Conservation (phyloP, 768 basidiomycete species). For the Amanita molliuscula region DNA sequence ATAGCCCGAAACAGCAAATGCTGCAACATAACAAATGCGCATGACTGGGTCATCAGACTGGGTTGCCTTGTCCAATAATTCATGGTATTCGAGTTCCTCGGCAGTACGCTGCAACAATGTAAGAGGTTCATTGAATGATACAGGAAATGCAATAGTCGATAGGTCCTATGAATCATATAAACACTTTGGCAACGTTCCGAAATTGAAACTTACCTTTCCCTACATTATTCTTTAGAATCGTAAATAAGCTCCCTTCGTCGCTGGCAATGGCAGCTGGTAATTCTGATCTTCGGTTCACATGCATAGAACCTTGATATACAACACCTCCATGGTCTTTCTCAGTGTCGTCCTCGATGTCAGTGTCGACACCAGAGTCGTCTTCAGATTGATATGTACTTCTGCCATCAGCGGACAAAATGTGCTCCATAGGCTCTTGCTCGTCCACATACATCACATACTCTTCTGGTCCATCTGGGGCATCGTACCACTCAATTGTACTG, state of each 20-base stretch:
- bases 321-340: conserved; percentile 6
- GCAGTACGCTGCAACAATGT: conserved; percentile 74
- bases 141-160: conserved; percentile 76
- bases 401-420: conserved; percentile 24
- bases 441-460: conserved; percentile 58
- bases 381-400: conserved; percentile 25
- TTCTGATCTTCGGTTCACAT: conserved; percentile 39
- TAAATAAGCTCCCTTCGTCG: conserved; percentile 77
- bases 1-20: conserved; percentile 80
- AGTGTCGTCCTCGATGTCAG: conserved; percentile 35
- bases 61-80: conserved; percentile 59
- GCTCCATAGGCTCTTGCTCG: conserved; percentile 25
- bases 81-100: conserved; percentile 75
- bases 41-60: conserved; percentile 46
- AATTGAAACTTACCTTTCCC: conserved; percentile 49
- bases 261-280: conserved; percentile 51
- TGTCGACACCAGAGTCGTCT: conserved; percentile 43
- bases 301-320: conserved; percentile 11
- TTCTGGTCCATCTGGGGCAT: conserved; percentile 57
- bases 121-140: conserved; percentile 84
- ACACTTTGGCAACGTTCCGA: background rate
- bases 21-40: conserved; percentile 67
- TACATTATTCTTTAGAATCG: conserved; percentile 83
- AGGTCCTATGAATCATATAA: conserved; percentile 44
- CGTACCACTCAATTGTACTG: conserved; percentile 62